phyloP scores from a whole-genome alignment of 306 rosid genomes.

The Hippophae gyantsensis region DNA sequence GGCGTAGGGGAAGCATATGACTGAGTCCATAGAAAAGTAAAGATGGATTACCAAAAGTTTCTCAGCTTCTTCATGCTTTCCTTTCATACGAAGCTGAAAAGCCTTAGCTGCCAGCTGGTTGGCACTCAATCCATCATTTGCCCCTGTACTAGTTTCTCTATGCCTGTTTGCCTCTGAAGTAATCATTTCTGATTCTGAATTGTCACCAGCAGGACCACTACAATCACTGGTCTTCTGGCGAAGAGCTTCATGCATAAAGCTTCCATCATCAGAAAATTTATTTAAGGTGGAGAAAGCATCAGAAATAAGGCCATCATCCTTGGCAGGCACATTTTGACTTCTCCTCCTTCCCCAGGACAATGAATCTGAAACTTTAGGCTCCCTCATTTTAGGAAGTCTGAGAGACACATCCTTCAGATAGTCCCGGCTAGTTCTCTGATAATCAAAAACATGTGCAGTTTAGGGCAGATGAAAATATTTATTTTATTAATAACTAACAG shows the following conservation, averaged over 20 bases:
- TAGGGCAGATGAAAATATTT: not conserved
- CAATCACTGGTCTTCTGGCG: constrained; percentile 23
- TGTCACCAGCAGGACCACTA: constrained; percentile 29
- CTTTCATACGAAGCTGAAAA: constrained; percentile 81
- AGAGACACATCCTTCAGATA: constrained; percentile 49
- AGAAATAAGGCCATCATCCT: constrained; percentile 45
- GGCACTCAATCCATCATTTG: constrained; percentile 53
- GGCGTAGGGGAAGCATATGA: too few species aligned
- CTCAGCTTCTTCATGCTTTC: constrained; percentile 84
- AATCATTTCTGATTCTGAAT: constrained; percentile 22
- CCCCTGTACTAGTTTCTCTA: constrained; percentile 20
- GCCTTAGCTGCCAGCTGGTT: constrained; percentile 98
- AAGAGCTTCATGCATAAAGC: constrained; percentile 45
- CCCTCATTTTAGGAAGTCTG: constrained; percentile 54
- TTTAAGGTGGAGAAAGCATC: constrained; percentile 68
- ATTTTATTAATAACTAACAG: too few species aligned
- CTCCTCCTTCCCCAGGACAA: constrained; percentile 69
- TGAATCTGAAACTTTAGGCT: constrained; percentile 62
- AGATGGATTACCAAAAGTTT: constrained; percentile 51
- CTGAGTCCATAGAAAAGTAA: not conserved
- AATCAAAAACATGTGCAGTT: not conserved
- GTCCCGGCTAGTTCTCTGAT: constrained; percentile 24
- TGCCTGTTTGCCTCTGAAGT: constrained; percentile 22
- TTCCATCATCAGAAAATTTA: constrained; percentile 64
- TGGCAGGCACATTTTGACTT: constrained; percentile 30